Percentiles rank a stretch among this genome's conserved stretches.
Conservation (phyloP, 805 yeast genomes). For the Ogataea dorogensis region DNA sequence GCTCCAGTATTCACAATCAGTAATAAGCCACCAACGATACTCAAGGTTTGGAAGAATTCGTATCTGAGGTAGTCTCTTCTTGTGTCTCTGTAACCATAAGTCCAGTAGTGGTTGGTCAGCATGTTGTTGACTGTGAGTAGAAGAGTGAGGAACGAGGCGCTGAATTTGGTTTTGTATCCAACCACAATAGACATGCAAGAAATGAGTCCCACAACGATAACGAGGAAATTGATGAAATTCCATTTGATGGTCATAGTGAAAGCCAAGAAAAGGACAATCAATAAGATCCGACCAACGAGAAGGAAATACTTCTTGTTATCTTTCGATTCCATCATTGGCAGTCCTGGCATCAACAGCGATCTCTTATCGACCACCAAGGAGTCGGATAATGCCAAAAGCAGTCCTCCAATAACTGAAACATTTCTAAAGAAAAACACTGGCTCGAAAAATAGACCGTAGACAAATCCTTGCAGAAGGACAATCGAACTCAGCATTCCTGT, state of each 20-base stretch:
- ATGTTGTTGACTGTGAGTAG: constrained; percentile 75
- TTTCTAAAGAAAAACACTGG: constrained; percentile 81
- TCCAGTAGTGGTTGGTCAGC: constrained; percentile 86
- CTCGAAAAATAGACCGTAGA: constrained; percentile 84
- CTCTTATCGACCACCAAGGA: constrained; percentile 76
- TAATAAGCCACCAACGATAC: constrained; percentile 91
- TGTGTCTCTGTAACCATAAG: constrained; percentile 63
- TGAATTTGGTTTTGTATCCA: constrained; percentile 90
- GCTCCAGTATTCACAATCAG: constrained; percentile 95
- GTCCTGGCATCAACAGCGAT: constrained; percentile 66
- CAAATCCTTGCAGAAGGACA: constrained; percentile 78
- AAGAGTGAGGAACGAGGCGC: constrained; percentile 70
- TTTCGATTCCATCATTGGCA: constrained; percentile 68
- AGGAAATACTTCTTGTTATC: constrained; percentile 78
- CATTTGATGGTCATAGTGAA: constrained; percentile 76
- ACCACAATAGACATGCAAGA: constrained; percentile 77
- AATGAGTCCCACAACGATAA: constrained; percentile 66
- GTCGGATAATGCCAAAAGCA: constrained; percentile 82
- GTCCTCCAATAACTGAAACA: constrained; percentile 88
- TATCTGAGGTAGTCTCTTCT: constrained; percentile 86
- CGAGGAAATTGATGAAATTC: constrained; percentile 61
- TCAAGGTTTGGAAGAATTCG: constrained; percentile 91
- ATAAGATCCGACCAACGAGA: constrained; percentile 82
- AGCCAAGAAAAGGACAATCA: constrained; percentile 80
- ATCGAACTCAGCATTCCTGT: constrained; percentile 67